A percentile compares a stretch with the other conserved stretches of the same genome.
Evolutionary conservation across 1,139 yeast genomes (phyloP).

Genomic region (Tardiomyces depauwii): DNA sequence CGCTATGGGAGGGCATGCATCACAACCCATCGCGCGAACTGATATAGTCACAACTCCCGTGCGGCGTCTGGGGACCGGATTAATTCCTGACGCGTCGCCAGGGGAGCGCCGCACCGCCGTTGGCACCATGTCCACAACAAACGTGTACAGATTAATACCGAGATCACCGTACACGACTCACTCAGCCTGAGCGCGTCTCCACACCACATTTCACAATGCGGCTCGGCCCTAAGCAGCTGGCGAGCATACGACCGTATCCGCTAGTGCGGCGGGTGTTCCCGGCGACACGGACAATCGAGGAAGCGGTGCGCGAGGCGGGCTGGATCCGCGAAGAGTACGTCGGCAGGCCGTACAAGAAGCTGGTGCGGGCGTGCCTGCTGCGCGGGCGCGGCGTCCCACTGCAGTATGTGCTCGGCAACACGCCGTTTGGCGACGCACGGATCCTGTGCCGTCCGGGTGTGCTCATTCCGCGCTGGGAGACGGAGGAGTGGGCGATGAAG

Average conservation of each 20-base stretch:
- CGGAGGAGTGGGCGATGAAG: conserved; percentile 75
- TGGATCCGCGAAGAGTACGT: conserved; percentile 37
- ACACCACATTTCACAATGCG: neutral
- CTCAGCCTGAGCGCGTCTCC: too few relatives aligned
- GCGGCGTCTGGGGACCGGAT: too few relatives aligned
- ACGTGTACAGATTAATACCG: too few relatives aligned
- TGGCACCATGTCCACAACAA: too few relatives aligned
- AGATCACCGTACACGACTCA: too few relatives aligned
- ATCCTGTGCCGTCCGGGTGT: conserved; percentile 54
- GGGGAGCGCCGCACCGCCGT: too few relatives aligned
- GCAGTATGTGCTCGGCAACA: conserved; percentile 74
- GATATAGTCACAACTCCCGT: too few relatives aligned
- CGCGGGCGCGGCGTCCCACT: conserved; percentile 44
- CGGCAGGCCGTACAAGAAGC: conserved; percentile 13
- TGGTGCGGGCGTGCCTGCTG: conserved; percentile 14
- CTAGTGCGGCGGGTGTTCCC: conserved; percentile 21
- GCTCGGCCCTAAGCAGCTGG: neutral
- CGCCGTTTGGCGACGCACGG: conserved; percentile 71
- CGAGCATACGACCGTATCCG: conserved; percentile 1
- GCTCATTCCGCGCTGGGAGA: conserved; percentile 88
- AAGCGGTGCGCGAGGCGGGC: conserved; percentile 33
- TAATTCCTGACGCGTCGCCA: too few relatives aligned
- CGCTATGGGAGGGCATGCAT: too few relatives aligned
- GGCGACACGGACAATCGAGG: conserved; percentile 24
- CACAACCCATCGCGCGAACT: too few relatives aligned